Evolutionary conservation across 1,284 basidiomycete genomes (phyloP), one percentile per base, ranked within the genome.

Genomic region (Tremellales sp.): DNA sequence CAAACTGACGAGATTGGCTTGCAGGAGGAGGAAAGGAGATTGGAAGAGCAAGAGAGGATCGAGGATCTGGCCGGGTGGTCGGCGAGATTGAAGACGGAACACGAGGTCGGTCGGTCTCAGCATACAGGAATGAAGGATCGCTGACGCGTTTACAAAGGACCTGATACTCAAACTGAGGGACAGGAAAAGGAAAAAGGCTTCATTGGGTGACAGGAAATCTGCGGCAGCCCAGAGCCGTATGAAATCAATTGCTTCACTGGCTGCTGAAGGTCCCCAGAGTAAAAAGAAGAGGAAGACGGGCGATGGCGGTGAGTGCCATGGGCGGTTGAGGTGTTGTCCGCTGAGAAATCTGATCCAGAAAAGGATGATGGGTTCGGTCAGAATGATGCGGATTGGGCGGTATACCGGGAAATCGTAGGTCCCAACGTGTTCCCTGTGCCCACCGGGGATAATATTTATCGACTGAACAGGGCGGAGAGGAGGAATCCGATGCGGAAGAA

Each of bases 311-410:
- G 38, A 48, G 80, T 71, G 26, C 13, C 21, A 21, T 3, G 4
- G 3, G 38, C 3, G 9, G 21, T 21, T 19, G n/a, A 18, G 18
- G 6, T 31, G 34, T 45, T 50, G 39, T n/a, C n/a, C n/a, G n/a
- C n/a, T n/a, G n/a, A n/a, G n/a, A n/a, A 51, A 50, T 36, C 16
- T 40, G 52, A 47, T 18, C 16, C 49, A 86, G 92, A 63, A 37
- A 53, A 47, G 43, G 71, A 97, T 75, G 95, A 98, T 60, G 86
- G 79, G 67, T 99, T 98, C 63, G 93, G 95, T 1, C 86, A 85
- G 25, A 86, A 97, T 58, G 94, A 98, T 64, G 89, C 86, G 14
- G 94, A 98, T 69, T 98, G 95, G 94, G 85, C 85, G 0, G 92
- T 98, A 43, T 98, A 98, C 68, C 87, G 94, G 48, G 93, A 97